Evolutionary conservation across 768 basidiomycete genomes (phyloP).

Genomic region (Hypsizygus marmoreus): DNA sequence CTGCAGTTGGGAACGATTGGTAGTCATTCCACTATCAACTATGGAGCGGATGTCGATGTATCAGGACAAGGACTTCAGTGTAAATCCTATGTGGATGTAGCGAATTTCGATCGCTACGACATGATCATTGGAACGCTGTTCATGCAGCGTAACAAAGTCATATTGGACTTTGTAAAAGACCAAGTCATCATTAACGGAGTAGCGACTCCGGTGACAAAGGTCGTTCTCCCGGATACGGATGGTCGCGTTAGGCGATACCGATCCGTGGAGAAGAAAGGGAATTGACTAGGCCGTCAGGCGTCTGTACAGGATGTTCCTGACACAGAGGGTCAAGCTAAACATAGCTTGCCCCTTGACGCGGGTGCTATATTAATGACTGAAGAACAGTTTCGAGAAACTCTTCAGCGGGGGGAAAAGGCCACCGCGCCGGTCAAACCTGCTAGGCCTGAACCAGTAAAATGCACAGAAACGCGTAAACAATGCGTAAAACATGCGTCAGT

Average conservation of each 20-base stretch:
- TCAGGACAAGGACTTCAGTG: slow-evolving; percentile 1
- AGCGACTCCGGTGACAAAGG: neutral
- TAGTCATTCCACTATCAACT: slow-evolving; percentile 28
- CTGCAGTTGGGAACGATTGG: slow-evolving; percentile 35
- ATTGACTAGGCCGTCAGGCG: neutral
- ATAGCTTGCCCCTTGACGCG: neutral
- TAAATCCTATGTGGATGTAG: slow-evolving; percentile 30
- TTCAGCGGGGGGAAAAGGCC: slow-evolving; percentile 1
- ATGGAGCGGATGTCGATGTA: slow-evolving; percentile 20
- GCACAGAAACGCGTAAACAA: neutral
- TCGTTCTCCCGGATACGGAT: neutral
- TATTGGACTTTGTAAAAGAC: slow-evolving; percentile 23
- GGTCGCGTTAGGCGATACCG: neutral
- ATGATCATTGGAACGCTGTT: slow-evolving; percentile 36
- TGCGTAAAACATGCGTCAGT: neutral
- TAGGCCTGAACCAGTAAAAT: neutral
- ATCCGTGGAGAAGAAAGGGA: slow-evolving; percentile 1
- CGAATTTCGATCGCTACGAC: slow-evolving; percentile 38
- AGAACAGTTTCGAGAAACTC: slow-evolving; percentile 9
- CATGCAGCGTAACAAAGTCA: slow-evolving; percentile 21
- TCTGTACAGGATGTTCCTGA: neutral
- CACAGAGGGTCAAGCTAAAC: neutral
- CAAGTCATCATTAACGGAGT: slow-evolving; percentile 11
- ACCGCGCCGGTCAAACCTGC: neutral
- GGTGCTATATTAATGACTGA: neutral